Conservation (phyloP, 257 asterid species). For the Nicotiana paniculata region DNA sequence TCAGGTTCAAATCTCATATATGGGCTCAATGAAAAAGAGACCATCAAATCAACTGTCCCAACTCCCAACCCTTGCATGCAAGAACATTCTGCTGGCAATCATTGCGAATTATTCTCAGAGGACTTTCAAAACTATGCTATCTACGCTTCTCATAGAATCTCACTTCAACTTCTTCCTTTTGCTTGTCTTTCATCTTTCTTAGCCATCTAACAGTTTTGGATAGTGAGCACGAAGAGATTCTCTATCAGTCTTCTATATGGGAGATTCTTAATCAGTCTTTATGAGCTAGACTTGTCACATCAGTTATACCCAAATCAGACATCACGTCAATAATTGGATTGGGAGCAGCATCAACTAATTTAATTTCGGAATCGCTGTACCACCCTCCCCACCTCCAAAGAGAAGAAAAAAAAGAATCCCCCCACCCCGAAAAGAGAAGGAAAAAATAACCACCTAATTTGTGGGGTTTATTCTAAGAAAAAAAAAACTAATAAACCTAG, state of each 20-base stretch:
- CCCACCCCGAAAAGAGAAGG: neutral
- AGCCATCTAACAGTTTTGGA: neutral
- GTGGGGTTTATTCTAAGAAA: too few relatives aligned
- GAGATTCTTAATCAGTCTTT: neutral
- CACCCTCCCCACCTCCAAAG: neutral
- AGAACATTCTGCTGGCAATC: neutral
- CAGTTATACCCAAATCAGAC: neutral
- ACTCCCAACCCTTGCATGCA: neutral
- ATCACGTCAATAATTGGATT: neutral
- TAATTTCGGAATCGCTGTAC: neutral
- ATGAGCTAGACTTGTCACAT: slow-evolving; percentile 5
- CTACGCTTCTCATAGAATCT: neutral
- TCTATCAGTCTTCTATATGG: neutral
- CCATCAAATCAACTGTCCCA: neutral
- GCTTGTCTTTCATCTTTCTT: neutral
- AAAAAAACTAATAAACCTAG: too few relatives aligned
- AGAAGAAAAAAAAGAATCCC: neutral
- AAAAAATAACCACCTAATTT: neutral
- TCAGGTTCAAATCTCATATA: neutral
- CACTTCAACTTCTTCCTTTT: neutral
- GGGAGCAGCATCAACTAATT: neutral
- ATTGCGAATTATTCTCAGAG: neutral
- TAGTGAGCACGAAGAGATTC: neutral
- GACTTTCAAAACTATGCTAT: neutral
- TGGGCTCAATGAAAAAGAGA: neutral